Evolutionary conservation across 805 yeast genomes (phyloP).

Genomic region (Zygoascus bituminiphila): DNA sequence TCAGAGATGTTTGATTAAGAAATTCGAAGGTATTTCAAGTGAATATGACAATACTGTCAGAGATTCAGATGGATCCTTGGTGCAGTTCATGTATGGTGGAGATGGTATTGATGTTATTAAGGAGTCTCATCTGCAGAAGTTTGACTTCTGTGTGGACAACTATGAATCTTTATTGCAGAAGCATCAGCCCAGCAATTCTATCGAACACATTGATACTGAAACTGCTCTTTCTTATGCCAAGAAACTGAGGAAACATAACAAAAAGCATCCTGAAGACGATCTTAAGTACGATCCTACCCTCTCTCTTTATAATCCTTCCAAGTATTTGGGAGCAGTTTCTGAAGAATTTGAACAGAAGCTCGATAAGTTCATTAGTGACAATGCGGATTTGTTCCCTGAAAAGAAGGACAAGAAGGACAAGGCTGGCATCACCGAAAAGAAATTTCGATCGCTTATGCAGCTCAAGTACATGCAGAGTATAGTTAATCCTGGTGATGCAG

Average conservation of each 20-base stretch:
- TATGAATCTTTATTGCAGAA: conserved; percentile 77
- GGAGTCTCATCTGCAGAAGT: conserved; percentile 89
- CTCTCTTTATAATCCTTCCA: conserved; percentile 78
- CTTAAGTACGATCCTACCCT: conserved; percentile 81
- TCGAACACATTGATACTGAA: conserved; percentile 73
- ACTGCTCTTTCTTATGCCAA: conserved; percentile 73
- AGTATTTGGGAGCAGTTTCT: conserved; percentile 86
- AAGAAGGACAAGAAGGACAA: conserved; percentile 38
- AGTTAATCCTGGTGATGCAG: conserved; percentile 94
- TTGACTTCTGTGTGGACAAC: conserved; percentile 87
- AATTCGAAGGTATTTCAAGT: conserved; percentile 92
- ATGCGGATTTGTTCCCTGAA: conserved; percentile 46
- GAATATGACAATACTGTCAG: conserved; percentile 92
- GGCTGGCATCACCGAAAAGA: conserved; percentile 50
- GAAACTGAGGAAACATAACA: conserved; percentile 61
- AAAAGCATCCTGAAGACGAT: conserved; percentile 46
- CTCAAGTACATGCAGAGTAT: conserved; percentile 95
- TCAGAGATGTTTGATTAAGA: conserved; percentile 97
- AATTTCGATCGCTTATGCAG: conserved; percentile 95
- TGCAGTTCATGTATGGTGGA: conserved; percentile 96
- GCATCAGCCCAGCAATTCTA: conserved; percentile 67
- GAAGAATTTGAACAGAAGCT: conserved; percentile 78
- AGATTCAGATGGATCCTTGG: conserved; percentile 87
- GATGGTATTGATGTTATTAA: conserved; percentile 91
- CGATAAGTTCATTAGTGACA: conserved; percentile 55